These are phyloP conservation scores for Sordariomycetes sp. DNA, from an alignment of 2,329 filamentous ascomycete species.

Conservation along the genomic window DNA sequence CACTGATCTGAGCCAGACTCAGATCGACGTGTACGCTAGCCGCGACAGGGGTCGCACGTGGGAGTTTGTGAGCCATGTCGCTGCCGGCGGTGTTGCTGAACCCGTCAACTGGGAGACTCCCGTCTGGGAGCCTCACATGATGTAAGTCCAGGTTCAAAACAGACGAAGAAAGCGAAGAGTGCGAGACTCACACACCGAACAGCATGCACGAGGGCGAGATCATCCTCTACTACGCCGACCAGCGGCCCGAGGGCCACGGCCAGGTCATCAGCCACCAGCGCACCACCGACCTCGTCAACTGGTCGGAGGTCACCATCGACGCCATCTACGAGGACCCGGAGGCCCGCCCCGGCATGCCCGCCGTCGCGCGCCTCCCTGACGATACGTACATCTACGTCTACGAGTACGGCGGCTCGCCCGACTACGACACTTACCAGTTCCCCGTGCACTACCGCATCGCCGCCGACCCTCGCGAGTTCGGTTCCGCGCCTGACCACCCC, in stretches of 20 bases:
- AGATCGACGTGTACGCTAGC: constrained; percentile 58
- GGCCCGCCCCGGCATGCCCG: constrained; percentile 56
- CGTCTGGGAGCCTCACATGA: constrained; percentile 61
- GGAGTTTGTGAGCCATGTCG: constrained; percentile 55
- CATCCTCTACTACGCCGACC: constrained; percentile 59
- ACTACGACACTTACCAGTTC: constrained; percentile 16
- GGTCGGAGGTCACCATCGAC: constrained; percentile 42
- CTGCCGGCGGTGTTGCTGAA: constrained; percentile 45
- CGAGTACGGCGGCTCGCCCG: constrained; percentile 40
- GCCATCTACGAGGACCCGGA: constrained; percentile 49
- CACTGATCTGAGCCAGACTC: constrained; percentile 44
- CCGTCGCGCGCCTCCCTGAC: constrained; percentile 42
- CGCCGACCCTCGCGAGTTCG: constrained; percentile 21
- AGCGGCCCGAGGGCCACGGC: constrained; percentile 50
- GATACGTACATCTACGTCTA: constrained; percentile 51
- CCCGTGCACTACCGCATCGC: constrained; percentile 31
- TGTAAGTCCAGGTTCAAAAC: constrained; percentile 15
- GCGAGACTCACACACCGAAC: neutral
- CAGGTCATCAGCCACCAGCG: constrained; percentile 58
- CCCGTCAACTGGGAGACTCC: constrained; percentile 53
- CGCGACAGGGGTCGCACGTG: constrained; percentile 47
- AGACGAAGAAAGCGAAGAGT: neutral
- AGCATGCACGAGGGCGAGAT: constrained; percentile 38
- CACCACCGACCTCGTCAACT: constrained; percentile 42
- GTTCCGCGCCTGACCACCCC: constrained; percentile 15